These are phyloP conservation scores for Malassezia brasiliensis DNA, from an alignment of 1,284 basidiomycete species.

Conservation along the genomic window DNA sequence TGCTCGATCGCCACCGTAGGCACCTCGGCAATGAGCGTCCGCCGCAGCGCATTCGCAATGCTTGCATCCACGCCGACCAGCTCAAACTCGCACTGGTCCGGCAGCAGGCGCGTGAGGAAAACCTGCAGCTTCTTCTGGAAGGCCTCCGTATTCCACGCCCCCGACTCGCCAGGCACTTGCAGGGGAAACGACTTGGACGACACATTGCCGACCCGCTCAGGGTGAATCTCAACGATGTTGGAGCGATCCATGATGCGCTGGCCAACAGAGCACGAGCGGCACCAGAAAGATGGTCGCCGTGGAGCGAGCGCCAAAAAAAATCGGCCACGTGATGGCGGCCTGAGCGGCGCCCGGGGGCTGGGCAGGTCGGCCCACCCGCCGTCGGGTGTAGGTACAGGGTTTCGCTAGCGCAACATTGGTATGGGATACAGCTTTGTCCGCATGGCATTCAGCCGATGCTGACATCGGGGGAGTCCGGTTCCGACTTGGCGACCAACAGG, in stretches of 20 bases:
- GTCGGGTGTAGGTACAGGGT: neutral
- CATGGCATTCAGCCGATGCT: neutral
- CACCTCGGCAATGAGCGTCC: constrained; percentile 85
- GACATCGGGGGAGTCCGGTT: neutral
- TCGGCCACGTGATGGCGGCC: constrained; percentile 6
- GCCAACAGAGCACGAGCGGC: no score
- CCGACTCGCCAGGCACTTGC: constrained; percentile 26
- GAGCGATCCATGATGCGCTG: constrained; percentile 21
- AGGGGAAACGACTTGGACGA: constrained; percentile 37
- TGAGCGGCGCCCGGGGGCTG: neutral
- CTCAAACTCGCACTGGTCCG: constrained; percentile 69
- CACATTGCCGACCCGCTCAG: constrained; percentile 40
- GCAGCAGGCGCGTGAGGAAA: constrained; percentile 35
- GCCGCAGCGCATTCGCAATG: constrained; percentile 85
- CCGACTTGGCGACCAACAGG: neutral
- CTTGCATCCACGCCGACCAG: constrained; percentile 89
- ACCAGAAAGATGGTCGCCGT: constrained; percentile 12
- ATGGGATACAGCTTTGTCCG: no score
- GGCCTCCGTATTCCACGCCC: constrained; percentile 24
- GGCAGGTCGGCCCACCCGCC: no score
- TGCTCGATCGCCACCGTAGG: constrained; percentile 77
- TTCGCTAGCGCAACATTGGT: neutral
- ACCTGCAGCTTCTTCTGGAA: constrained; percentile 26
- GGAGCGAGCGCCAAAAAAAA: constrained; percentile 1
- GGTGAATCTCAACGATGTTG: constrained; percentile 37